Conservation (phyloP, 1,284 basidiomycete genomes). For the Ustilago trichophora region DNA sequence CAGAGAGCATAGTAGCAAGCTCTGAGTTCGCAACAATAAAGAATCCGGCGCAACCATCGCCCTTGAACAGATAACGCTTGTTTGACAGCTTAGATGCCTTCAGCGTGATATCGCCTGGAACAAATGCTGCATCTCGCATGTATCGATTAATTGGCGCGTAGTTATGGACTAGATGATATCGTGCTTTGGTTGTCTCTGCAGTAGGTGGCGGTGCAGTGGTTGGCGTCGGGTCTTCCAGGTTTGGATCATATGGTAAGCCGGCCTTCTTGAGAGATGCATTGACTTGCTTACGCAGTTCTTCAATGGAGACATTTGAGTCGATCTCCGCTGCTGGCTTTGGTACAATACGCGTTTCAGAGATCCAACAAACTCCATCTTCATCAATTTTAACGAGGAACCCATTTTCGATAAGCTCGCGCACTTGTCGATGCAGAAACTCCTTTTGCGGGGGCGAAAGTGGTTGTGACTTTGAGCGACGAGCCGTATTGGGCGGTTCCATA, state of each 20-base stretch:
- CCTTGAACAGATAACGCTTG: too few species aligned
- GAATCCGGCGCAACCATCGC: too few species aligned
- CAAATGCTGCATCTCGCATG: neutral
- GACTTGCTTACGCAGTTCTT: too few species aligned
- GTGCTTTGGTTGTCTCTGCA: too few species aligned
- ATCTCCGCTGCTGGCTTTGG: constrained; percentile 1
- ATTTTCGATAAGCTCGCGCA: constrained; percentile 1
- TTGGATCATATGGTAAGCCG: too few species aligned
- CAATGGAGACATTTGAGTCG: constrained; percentile 2
- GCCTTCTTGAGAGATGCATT: too few species aligned
- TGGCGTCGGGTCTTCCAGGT: too few species aligned
- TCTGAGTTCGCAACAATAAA: too few species aligned
- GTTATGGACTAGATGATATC: constrained; percentile 2
- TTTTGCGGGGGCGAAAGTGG: constrained; percentile 1
- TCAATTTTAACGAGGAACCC: neutral
- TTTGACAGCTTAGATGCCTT: too few species aligned
- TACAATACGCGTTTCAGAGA: constrained; percentile 4
- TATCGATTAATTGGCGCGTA: constrained; percentile 2
- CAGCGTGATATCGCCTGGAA: neutral
- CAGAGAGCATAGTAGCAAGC: constrained; percentile 1
- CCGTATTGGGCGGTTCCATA: neutral
- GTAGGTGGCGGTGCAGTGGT: too few species aligned
- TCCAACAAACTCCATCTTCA: constrained; percentile 1
- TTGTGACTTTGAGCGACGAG: neutral
- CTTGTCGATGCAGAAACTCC: constrained; percentile 1